Evolutionary conservation across 805 yeast species (phyloP), one percentile per base, ranked within the genome.

Genomic region (Teunomyces cretensis): DNA sequence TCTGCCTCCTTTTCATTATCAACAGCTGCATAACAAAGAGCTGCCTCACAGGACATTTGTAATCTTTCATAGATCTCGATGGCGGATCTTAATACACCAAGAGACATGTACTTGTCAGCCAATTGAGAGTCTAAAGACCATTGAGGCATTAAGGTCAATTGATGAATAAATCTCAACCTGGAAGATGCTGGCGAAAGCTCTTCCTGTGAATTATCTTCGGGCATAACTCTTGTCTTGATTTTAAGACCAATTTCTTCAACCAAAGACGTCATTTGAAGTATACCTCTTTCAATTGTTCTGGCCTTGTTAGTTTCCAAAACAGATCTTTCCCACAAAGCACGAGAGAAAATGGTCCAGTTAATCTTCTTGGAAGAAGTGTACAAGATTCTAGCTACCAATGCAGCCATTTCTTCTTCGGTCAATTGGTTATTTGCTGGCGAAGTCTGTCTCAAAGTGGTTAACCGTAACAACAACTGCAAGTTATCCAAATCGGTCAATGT

Each of bases 311-410:
- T 79, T 62, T 94, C 99, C 30, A 91, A 70, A 15, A 87, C 56
- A 6, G 97, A 88, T 61, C 98, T 79, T 57, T 85, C 87, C 97
- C 97, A 94, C 36, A 94, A 69, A 0, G 96, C 86, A 50, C 91
- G 75, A 2, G 91, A 80, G 56, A 83, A 89, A 3, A 92, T 62
- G 1, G 86, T 67, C 90, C 96, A 90, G 62, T 88, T 86, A 13
- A 79, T 75, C 12, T 45, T 46, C 4, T 69, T 66, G 3, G 60
- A 57, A 9, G 76, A 74, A 40, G 79, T 71, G 62, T 78, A 78
- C 15, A 92, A 68, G 9, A 92, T 76, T 54, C 99, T 78, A 38
- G 79, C 77, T 2, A 87, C 84, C 33, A 88, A 65, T 0, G 97
- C 92, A 51, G 78, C 62, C n/a, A 90, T 67, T 59, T 91, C 96